Evolutionary conservation across 1,284 basidiomycete species (phyloP).

Genomic region (Sanghuangporus weigelae): DNA sequence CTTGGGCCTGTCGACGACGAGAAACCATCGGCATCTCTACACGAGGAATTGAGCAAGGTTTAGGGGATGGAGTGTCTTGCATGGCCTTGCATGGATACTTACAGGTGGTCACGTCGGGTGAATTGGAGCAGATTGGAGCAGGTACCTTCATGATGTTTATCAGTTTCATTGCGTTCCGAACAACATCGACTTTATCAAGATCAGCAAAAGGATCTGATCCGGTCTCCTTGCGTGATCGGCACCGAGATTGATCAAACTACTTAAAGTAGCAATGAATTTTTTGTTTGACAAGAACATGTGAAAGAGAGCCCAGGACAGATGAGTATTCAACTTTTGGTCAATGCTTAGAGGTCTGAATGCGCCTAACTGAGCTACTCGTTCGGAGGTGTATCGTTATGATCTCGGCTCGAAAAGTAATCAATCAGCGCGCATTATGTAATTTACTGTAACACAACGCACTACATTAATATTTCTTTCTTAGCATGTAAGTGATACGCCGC

Average conservation of each 20-base stretch:
- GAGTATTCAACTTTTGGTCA: too few relatives aligned
- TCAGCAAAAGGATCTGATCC: too few relatives aligned
- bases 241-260: too few relatives aligned
- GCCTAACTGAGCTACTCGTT: too few relatives aligned
- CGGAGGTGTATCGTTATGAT: not conserved
- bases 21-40: not conserved
- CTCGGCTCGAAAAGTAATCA: not conserved
- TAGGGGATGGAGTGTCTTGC: not conserved
- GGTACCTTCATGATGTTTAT: not conserved
- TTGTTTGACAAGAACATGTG: too few relatives aligned
- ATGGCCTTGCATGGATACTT: not conserved
- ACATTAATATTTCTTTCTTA: not conserved
- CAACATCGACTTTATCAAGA: too few relatives aligned
- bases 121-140: not conserved
- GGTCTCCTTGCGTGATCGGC: too few relatives aligned
- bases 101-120: not conserved
- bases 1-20: not conserved
- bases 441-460: not conserved
- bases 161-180: not conserved
- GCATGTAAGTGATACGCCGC: not conserved
- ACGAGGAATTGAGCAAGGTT: constrained; percentile 1
- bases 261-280: too few relatives aligned
- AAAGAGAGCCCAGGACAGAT: too few relatives aligned
- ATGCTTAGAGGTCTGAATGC: too few relatives aligned
- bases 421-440: not conserved